Percentiles rank a stretch among this genome's conserved stretches.
Evolutionary conservation across 257 asterid species (phyloP).

Genomic region (Ocimum tenuiflorum): DNA sequence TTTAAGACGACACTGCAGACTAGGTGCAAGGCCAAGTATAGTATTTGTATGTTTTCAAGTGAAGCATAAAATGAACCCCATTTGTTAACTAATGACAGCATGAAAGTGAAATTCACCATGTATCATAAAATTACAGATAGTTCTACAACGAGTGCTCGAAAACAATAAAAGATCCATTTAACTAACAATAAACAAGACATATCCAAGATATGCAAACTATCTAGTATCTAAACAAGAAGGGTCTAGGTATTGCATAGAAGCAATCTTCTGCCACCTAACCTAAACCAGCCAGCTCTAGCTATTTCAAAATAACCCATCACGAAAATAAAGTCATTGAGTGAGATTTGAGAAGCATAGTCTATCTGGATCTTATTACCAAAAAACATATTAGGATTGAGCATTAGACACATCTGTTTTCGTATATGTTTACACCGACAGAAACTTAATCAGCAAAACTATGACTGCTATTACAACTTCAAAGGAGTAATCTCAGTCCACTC

Average conservation of each 20-base stretch:
- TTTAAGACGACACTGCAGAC: not conserved
- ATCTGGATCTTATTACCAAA: not conserved
- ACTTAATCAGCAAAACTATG: not conserved
- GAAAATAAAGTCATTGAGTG: not conserved
- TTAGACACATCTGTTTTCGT: not conserved
- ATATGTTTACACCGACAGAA: not conserved
- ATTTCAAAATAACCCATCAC: not conserved
- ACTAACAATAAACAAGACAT: not conserved
- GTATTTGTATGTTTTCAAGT: not conserved
- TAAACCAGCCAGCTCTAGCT: not conserved
- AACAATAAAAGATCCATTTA: not conserved
- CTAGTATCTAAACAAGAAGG: not conserved
- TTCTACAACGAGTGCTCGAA: not conserved
- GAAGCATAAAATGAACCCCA: not conserved
- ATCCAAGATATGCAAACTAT: not conserved
- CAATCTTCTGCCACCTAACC: not conserved
- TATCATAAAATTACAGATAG: not conserved
- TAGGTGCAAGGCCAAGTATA: not conserved
- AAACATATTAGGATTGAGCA: not conserved
- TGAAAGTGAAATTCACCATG: not conserved
- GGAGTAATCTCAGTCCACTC: not conserved
- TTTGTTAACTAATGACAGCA: not conserved
- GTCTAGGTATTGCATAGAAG: not conserved
- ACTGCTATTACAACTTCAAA: not conserved
- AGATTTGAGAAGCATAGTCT: not conserved